A percentile compares a stretch with the other conserved stretches of the same genome.
Conservation (phyloP, 495 filamentous ascomycete genomes). For the Trichoderma gamsii region DNA sequence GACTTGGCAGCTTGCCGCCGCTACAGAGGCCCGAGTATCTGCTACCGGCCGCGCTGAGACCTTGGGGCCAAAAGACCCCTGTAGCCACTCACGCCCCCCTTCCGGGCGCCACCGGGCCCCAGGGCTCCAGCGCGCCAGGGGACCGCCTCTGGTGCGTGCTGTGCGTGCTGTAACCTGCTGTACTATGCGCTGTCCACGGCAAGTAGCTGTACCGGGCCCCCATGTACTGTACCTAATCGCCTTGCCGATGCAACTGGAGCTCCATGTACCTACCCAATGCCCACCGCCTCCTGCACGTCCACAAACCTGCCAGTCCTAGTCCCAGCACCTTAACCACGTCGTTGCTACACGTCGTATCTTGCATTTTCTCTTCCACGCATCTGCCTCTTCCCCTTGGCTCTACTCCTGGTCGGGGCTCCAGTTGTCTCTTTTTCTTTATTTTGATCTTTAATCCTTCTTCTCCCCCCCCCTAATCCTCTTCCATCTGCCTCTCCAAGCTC, state of each 20-base stretch:
- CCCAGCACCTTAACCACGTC: conserved; percentile 10
- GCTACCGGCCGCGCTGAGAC: not conserved
- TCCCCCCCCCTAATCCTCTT: not conserved
- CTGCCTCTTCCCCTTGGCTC: not conserved
- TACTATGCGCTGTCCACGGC: conserved; percentile 11
- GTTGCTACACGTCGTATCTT: conserved; percentile 2
- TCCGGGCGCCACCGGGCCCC: not conserved
- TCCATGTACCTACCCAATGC: conserved; percentile 11
- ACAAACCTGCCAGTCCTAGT: not conserved
- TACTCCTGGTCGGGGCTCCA: not conserved
- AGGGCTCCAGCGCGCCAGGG: not conserved
- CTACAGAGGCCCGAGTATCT: no score
- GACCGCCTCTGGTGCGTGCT: conserved; percentile 3
- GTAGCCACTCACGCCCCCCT: not conserved
- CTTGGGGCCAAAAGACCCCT: not conserved
- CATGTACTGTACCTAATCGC: not conserved
- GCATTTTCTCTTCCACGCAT: not conserved
- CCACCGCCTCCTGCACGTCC: conserved; percentile 13
- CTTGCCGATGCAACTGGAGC: not conserved
- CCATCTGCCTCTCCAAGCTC: not conserved
- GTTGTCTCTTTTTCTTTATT: not conserved
- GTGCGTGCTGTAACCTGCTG: conserved; percentile 14
- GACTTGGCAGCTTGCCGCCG: no score
- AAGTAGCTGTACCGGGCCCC: not conserved
- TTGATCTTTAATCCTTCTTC: not conserved